Percentiles rank a stretch among this genome's conserved stretches.
phyloP scores from a whole-genome alignment of 2,329 filamentous ascomycete species.

The Fusarium anguioides region DNA sequence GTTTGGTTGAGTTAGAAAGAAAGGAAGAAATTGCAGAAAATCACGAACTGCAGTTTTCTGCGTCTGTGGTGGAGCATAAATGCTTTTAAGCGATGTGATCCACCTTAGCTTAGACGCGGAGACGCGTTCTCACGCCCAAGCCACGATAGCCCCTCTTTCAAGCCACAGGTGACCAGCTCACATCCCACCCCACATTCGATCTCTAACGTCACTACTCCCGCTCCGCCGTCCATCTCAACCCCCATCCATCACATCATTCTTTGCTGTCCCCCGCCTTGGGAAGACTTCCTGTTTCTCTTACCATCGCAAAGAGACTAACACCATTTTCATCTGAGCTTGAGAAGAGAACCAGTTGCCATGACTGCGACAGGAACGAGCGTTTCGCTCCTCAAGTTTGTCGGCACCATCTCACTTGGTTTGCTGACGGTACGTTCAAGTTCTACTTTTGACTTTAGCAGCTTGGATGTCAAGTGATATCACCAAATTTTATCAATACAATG shows the following conservation, averaged over 20 bases:
- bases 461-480: conserved; percentile 29
- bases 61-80: conserved; percentile 13
- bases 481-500: background rate
- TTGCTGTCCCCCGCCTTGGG: conserved; percentile 9
- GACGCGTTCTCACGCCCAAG: background rate
- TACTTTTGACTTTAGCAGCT: background rate
- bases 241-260: conserved; percentile 30
- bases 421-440: conserved; percentile 74
- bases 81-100: conserved; percentile 26
- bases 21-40: conserved; percentile 37
- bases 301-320: conserved; percentile 3
- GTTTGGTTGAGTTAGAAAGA: conserved; percentile 18
- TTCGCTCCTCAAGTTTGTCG: conserved; percentile 89
- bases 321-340: background rate
- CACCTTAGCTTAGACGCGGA: conserved; percentile 13
- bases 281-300: conserved; percentile 3
- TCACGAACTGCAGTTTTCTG: conserved; percentile 36
- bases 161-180: conserved; percentile 18
- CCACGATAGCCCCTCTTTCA: conserved; percentile 5
- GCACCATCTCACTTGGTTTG: conserved; percentile 87
- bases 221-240: background rate
- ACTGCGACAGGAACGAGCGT: conserved; percentile 75
- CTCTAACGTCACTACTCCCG: conserved; percentile 27
- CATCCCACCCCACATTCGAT: conserved; percentile 5
- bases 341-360: conserved; percentile 57